These are phyloP conservation scores for Salvia hispanica DNA, from an alignment of 257 asterid species.

Conservation along the genomic window DNA sequence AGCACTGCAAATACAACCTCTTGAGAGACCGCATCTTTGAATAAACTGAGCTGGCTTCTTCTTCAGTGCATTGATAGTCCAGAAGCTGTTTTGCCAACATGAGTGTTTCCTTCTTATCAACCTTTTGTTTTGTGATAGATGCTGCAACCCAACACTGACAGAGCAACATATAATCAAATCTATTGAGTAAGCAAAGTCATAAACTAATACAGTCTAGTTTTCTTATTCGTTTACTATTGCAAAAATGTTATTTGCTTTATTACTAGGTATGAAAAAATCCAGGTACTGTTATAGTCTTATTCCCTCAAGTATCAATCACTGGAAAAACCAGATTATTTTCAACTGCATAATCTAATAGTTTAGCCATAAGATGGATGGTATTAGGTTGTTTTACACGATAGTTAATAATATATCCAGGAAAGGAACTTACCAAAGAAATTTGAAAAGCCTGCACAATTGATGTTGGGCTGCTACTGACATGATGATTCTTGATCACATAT, in stretches of 20 bases:
- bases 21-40: conserved; percentile 51
- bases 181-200: conserved; percentile 14
- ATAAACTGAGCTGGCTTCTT: conserved; percentile 49
- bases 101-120: conserved; percentile 53
- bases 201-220: not conserved
- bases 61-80: conserved; percentile 65
- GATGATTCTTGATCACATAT: conserved; percentile 67
- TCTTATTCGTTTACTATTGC: conserved; percentile 1
- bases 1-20: conserved; percentile 42
- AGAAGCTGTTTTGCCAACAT: conserved; percentile 47
- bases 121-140: conserved; percentile 48
- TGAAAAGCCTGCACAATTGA: conserved; percentile 72
- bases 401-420: conserved; percentile 2
- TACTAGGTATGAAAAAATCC: not conserved
- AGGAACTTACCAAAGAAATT: conserved; percentile 73
- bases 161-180: conserved; percentile 31
- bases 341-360: not conserved
- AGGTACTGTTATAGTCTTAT: conserved; percentile 3
- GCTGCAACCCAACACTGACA: conserved; percentile 73
- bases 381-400: conserved; percentile 1
- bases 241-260: not conserved
- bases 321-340: conserved; percentile 16
- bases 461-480: conserved; percentile 54
- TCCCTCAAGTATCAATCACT: conserved; percentile 5
- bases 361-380: not conserved